Percentiles rank a stretch among this genome's conserved stretches.
Conservation (phyloP, 2,329 filamentous ascomycete genomes). For the Microdochium trichocladiopsis region DNA sequence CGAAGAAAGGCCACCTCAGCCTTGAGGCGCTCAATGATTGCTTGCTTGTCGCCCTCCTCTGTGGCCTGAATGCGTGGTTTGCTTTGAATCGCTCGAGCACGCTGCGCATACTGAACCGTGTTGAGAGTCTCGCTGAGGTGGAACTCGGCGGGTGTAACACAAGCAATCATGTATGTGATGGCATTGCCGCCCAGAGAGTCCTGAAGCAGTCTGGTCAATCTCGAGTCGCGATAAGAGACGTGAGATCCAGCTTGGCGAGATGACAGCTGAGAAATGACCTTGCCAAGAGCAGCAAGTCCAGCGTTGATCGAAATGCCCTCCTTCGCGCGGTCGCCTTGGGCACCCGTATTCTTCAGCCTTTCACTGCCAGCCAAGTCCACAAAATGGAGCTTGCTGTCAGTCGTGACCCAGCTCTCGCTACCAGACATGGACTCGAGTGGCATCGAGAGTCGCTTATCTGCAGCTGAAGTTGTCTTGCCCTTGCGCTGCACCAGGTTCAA, state of each 20-base stretch:
- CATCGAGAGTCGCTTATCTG: slow-evolving; percentile 82
- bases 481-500: slow-evolving; percentile 88
- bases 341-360: slow-evolving; percentile 92
- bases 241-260: slow-evolving; percentile 81
- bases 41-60: slow-evolving; percentile 91
- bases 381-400: slow-evolving; percentile 98
- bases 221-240: slow-evolving; percentile 97
- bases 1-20: slow-evolving; percentile 90
- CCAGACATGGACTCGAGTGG: slow-evolving; percentile 73
- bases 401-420: slow-evolving; percentile 66
- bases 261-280: slow-evolving; percentile 96
- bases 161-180: slow-evolving; percentile 99
- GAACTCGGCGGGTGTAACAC: slow-evolving; percentile 93
- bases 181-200: slow-evolving; percentile 95
- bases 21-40: slow-evolving; percentile 85
- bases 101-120: slow-evolving; percentile 94
- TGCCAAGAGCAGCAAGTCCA: slow-evolving; percentile 87
- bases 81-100: slow-evolving; percentile 92
- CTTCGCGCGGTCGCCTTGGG: slow-evolving; percentile 86
- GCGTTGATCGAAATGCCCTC: slow-evolving; percentile 99
- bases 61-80: slow-evolving; percentile 93
- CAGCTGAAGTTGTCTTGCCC: slow-evolving; percentile 41
- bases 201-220: slow-evolving; percentile 87
- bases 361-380: slow-evolving; percentile 97
- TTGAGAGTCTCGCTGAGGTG: slow-evolving; percentile 97